Percentiles rank a stretch among this genome's conserved stretches.
Conservation (phyloP, 2,329 filamentous ascomycete species). For the Phialophora expanda region DNA sequence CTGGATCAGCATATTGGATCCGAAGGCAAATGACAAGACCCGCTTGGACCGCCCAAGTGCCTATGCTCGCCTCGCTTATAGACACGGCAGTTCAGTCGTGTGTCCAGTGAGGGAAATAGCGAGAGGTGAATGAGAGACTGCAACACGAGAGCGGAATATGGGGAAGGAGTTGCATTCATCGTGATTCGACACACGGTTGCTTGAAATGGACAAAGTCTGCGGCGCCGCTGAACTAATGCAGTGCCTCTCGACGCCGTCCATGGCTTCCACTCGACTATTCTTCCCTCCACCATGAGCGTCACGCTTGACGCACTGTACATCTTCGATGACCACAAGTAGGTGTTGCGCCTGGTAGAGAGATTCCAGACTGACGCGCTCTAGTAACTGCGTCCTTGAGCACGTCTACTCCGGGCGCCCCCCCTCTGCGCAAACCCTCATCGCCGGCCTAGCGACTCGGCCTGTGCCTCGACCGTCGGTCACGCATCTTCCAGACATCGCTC, state of each 20-base stretch:
- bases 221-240: not conserved
- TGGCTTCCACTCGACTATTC: not conserved
- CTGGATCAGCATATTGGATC: not conserved
- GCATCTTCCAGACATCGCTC: constrained; percentile 80
- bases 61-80: no score
- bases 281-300: constrained; percentile 69
- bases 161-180: not conserved
- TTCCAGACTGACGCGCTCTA: constrained; percentile 47
- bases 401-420: constrained; percentile 83
- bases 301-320: constrained; percentile 95
- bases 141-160: not conserved
- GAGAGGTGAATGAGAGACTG: no score
- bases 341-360: constrained; percentile 4
- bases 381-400: constrained; percentile 84
- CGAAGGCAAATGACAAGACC: not conserved
- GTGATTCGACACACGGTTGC: constrained; percentile 1
- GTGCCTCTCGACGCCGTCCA: not conserved
- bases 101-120: no score
- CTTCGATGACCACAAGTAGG: constrained; percentile 92
- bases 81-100: no score
- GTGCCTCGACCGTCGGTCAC: constrained; percentile 82
- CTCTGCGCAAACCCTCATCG: constrained; percentile 74
- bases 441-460: constrained; percentile 84
- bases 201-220: constrained; percentile 1
- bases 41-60: no score